A percentile compares a stretch with the other conserved stretches of the same genome.
Evolutionary conservation across 225 moss, liverwort and hornwort genomes (phyloP).

Genomic region (Ulota crispa): DNA sequence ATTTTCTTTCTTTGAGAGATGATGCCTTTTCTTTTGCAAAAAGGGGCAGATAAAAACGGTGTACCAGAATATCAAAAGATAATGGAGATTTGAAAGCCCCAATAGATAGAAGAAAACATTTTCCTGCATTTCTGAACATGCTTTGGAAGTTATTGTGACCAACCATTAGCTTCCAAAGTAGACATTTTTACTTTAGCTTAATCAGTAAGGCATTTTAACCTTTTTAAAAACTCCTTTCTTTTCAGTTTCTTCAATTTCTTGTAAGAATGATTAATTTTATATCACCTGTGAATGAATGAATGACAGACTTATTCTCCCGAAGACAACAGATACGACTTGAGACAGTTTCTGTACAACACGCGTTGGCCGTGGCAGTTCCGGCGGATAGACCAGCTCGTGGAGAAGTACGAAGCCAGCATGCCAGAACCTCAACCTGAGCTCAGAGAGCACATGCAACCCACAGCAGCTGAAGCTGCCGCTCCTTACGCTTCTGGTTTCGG

Average conservation of each 20-base stretch:
- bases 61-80: no score
- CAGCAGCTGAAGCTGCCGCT: constrained; percentile 62
- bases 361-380: constrained; percentile 93
- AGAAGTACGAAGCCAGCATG: constrained; percentile 37
- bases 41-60: no score
- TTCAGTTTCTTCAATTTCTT: not conserved
- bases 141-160: not conserved
- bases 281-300: constrained; percentile 46
- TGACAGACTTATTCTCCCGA: constrained; percentile 82
- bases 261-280: not conserved
- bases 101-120: not conserved
- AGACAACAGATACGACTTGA: constrained; percentile 83
- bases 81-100: no score
- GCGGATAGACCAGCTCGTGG: constrained; percentile 72
- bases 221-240: not conserved
- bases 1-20: no score
- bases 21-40: no score
- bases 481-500: constrained; percentile 45
- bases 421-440: constrained; percentile 17
- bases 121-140: not conserved
- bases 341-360: constrained; percentile 86
- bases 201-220: not conserved
- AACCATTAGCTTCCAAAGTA: not conserved
- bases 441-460: constrained; percentile 31
- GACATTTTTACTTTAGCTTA: not conserved